Evolutionary conservation across 2,329 filamentous ascomycete genomes (phyloP).

Genomic region (Aspergillus felis): DNA sequence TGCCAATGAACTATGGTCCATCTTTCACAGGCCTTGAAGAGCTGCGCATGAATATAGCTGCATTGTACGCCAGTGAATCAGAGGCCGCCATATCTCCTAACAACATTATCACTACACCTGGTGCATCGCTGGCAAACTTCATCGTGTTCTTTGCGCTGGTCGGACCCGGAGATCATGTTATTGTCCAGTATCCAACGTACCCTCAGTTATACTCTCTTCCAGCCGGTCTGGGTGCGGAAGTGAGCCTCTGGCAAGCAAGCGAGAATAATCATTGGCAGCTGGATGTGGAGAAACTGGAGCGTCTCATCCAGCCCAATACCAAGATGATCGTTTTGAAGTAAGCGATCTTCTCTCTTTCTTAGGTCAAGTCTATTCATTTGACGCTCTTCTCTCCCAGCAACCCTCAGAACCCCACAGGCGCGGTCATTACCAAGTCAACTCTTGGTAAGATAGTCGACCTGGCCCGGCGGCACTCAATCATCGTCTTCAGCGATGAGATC

Average conservation of each 20-base stretch:
- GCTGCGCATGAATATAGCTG: not conserved
- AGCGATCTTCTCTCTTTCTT: not conserved
- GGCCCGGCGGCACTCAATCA: not conserved
- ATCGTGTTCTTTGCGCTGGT: not conserved
- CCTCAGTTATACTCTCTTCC: not conserved
- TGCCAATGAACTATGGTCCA: not conserved
- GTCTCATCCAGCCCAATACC: not conserved
- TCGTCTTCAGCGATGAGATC: not conserved
- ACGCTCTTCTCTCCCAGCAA: not conserved
- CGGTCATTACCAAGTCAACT: not conserved
- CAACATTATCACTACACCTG: not conserved
- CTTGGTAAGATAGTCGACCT: not conserved
- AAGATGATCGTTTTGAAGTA: not conserved
- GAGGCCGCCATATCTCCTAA: not conserved
- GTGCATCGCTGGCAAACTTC: not conserved
- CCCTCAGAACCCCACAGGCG: not conserved
- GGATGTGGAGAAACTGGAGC: not conserved
- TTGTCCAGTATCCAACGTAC: not conserved
- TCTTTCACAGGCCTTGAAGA: not conserved
- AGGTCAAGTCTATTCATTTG: not conserved
- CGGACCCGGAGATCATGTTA: not conserved
- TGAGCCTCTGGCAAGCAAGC: not conserved
- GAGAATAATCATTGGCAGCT: not conserved
- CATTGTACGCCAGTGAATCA: not conserved
- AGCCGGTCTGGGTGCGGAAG: not conserved